Evolutionary conservation across 169 alveolate species (phyloP), one percentile per base, ranked within the genome.

Genomic region (Toxoplasma gondii): DNA sequence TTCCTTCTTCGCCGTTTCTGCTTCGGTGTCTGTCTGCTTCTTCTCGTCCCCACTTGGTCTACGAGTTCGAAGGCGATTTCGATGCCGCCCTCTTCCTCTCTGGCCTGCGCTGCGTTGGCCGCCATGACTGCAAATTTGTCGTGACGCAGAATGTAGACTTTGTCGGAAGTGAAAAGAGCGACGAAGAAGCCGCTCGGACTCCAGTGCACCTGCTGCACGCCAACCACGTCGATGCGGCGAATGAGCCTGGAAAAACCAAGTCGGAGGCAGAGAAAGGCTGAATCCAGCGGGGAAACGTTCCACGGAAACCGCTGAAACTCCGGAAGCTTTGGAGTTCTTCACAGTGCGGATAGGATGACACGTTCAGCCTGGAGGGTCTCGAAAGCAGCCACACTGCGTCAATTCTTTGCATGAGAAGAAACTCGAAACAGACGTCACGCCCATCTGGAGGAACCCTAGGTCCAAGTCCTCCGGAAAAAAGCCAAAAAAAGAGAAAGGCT

Each of bases 11-110:
- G 36, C 36, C 34, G n/a, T 38, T 36, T 44, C 67, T 39, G 69
- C 41, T 67, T 44, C 38, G 34, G 41, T 19, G 29, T 19, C 54
- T 38, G 54, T 4, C 90, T 39, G 34, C 17, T n/a, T 83, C 53
- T 81, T 45, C 44, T 27, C 34, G 49, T 81, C 34, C 82, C 34
- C 34, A 97, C 96, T 87, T 98, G 99, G 43, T 96, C 97, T 24
- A 95, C 80, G 67, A 97, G 96, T 41, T 97, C 98, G 95, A 98
- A 98, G 19, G 99, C 99, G n/a, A 97, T 98, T 81, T 97, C 98
- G 53, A 97, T 94, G 58, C 99, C 99, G 80, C 98, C 99, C 41
- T 96, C 95, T 93, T 86, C 94, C 90, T 64, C 88, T 10, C 36
- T 88, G 84, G 87, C 95, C 93, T 92, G 82, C 45, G 90, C 84